A percentile compares a stretch with the other conserved stretches of the same genome.
Evolutionary conservation across 192 early-diverging fungal species (phyloP).

Genomic region (Funneliformis mosseae): DNA sequence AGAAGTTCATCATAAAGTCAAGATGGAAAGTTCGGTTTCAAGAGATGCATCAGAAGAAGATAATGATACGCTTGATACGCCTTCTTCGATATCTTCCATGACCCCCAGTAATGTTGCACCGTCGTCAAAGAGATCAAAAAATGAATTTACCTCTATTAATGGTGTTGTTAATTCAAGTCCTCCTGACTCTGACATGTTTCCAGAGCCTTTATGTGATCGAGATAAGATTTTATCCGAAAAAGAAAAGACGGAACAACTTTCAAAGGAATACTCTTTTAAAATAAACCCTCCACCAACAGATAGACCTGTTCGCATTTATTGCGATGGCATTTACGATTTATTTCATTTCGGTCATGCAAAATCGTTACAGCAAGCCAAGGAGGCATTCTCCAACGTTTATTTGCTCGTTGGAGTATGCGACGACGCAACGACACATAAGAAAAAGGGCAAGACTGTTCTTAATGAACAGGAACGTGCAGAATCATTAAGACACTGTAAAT

Average conservation of each 20-base stretch:
- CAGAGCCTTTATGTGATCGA: background rate
- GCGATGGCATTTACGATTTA: conserved; percentile 86
- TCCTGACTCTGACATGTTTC: background rate
- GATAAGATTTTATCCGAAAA: background rate
- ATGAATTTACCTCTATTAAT: background rate
- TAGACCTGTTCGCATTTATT: conserved; percentile 78
- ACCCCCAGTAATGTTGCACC: background rate
- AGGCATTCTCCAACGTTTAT: conserved; percentile 72
- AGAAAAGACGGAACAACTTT: background rate
- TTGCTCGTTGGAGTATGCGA: conserved; percentile 79
- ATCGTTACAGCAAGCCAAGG: conserved; percentile 83
- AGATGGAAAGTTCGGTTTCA: background rate
- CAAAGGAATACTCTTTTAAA: conserved; percentile 23
- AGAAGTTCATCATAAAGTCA: background rate
- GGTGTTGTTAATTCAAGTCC: background rate
- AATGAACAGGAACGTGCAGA: conserved; percentile 78
- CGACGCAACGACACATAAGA: conserved; percentile 72
- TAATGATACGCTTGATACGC: background rate
- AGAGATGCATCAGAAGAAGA: background rate
- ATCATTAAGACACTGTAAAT: conserved; percentile 78
- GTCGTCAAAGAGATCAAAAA: background rate
- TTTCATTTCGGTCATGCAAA: conserved; percentile 84
- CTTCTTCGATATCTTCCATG: background rate
- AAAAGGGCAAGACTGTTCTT: conserved; percentile 83
- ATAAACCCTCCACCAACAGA: conserved; percentile 70